Evolutionary conservation across 2,329 filamentous ascomycete species (phyloP).

Genomic region (Colletotrichum noveboracense): DNA sequence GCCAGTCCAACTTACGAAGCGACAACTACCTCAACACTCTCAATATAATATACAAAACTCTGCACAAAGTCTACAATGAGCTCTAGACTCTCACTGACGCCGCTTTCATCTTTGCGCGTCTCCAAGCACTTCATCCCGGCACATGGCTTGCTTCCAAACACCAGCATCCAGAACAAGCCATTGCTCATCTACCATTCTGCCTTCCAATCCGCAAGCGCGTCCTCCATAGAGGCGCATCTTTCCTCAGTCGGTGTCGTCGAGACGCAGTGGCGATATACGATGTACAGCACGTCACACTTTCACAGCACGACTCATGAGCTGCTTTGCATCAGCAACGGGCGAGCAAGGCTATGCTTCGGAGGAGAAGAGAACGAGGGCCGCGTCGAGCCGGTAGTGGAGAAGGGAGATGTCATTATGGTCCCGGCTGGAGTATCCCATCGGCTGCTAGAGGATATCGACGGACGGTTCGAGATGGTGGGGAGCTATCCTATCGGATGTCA

Average conservation of each 20-base stretch:
- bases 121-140: slow-evolving; percentile 64
- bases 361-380: slow-evolving; percentile 63
- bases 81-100: slow-evolving; percentile 3
- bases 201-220: slow-evolving; percentile 53
- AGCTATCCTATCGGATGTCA: slow-evolving; percentile 62
- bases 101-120: slow-evolving; percentile 58
- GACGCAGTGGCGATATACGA: slow-evolving; percentile 73
- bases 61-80: not conserved
- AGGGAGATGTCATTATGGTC: slow-evolving; percentile 68
- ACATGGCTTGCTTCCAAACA: slow-evolving; percentile 65
- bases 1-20: not conserved
- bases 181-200: slow-evolving; percentile 69
- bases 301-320: slow-evolving; percentile 73
- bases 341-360: slow-evolving; percentile 69
- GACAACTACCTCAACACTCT: fast-evolving
- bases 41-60: not conserved
- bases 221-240: slow-evolving; percentile 62
- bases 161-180: slow-evolving; percentile 65
- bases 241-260: slow-evolving; percentile 54
- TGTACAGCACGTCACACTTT: slow-evolving; percentile 71
- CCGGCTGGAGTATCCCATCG: slow-evolving; percentile 71
- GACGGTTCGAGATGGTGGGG: slow-evolving; percentile 70
- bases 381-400: slow-evolving; percentile 59
- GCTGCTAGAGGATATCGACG: slow-evolving; percentile 58
- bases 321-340: slow-evolving; percentile 62